Percentiles rank a stretch among this genome's conserved stretches.
Conservation (phyloP, 176 grass and related monocot species). For the Aegilops longissima region DNA sequence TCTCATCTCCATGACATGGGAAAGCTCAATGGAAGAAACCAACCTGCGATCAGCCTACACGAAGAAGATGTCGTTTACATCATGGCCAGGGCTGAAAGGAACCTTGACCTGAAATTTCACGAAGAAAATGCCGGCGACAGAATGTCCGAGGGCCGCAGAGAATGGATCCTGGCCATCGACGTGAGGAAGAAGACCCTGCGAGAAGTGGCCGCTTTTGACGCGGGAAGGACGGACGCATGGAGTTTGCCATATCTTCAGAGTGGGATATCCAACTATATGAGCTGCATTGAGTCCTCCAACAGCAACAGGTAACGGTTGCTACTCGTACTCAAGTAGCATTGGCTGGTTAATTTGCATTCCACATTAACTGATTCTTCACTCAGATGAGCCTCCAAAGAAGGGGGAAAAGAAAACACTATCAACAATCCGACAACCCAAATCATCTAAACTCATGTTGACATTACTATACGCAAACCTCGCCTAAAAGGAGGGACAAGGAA, state of each 20-base stretch:
- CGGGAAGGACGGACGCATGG: not conserved
- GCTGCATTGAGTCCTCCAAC: not conserved
- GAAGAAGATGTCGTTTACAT: not conserved
- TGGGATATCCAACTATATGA: not conserved
- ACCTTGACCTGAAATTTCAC: too few relatives aligned
- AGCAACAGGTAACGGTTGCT: not conserved
- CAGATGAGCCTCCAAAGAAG: not conserved
- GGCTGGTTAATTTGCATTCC: not conserved
- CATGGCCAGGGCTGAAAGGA: not conserved
- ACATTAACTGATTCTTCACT: not conserved
- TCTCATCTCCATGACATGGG: not conserved
- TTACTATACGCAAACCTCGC: not conserved
- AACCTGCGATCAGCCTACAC: not conserved
- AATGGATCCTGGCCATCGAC: not conserved
- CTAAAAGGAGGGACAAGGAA: not conserved
- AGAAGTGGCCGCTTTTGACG: not conserved
- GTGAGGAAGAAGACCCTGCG: not conserved
- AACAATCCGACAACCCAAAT: conserved; percentile 14
- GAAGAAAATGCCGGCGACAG: too few relatives aligned
- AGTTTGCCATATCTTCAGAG: too few relatives aligned
- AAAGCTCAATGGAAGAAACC: not conserved
- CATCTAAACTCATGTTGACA: not conserved
- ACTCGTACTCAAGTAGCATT: not conserved
- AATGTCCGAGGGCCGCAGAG: not conserved
- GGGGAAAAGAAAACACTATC: not conserved